Evolutionary conservation across 164 flowering plant genomes (phyloP).

Genomic region (Echeveria elegans): DNA sequence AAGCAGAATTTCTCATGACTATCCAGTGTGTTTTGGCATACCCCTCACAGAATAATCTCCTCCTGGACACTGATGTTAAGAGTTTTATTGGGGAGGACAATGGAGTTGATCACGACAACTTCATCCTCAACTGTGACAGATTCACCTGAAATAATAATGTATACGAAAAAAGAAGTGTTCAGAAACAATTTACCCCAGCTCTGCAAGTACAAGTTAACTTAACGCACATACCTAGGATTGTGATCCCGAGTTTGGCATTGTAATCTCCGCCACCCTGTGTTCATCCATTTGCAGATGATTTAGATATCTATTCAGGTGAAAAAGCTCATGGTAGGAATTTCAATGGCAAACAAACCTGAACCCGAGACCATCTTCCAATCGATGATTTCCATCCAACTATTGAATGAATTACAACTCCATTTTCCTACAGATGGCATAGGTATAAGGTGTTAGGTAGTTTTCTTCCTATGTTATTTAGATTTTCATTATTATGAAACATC

Average conservation of each 20-base stretch:
- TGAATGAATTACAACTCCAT: slow-evolving; percentile 78
- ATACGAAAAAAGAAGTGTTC: neutral
- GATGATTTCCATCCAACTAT: slow-evolving; percentile 97
- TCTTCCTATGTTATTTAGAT: too few species aligned
- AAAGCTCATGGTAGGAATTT: neutral
- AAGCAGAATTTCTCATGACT: neutral
- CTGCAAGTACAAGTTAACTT: neutral
- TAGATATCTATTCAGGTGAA: neutral
- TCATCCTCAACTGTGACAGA: slow-evolving; percentile 92
- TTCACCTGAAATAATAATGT: slow-evolving; percentile 67
- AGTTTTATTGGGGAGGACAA: slow-evolving; percentile 91
- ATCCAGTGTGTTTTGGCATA: neutral
- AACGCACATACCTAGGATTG: slow-evolving; percentile 52
- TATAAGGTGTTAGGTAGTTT: neutral
- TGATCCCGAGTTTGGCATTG: slow-evolving; percentile 67
- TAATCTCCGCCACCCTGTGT: slow-evolving; percentile 55
- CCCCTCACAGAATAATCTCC: slow-evolving; percentile 66
- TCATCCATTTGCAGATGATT: neutral
- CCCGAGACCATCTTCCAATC: slow-evolving; percentile 96
- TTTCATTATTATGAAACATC: neutral
- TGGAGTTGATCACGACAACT: slow-evolving; percentile 82
- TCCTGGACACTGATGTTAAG: slow-evolving; percentile 89
- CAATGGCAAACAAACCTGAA: slow-evolving; percentile 51
- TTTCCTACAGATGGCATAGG: slow-evolving; percentile 44
- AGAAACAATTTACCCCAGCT: neutral